Percentiles rank a stretch among this genome's conserved stretches.
These are phyloP conservation scores for Amaranthus cruentus DNA, from an alignment of 148 eudicot genomes.

Conservation along the genomic window DNA sequence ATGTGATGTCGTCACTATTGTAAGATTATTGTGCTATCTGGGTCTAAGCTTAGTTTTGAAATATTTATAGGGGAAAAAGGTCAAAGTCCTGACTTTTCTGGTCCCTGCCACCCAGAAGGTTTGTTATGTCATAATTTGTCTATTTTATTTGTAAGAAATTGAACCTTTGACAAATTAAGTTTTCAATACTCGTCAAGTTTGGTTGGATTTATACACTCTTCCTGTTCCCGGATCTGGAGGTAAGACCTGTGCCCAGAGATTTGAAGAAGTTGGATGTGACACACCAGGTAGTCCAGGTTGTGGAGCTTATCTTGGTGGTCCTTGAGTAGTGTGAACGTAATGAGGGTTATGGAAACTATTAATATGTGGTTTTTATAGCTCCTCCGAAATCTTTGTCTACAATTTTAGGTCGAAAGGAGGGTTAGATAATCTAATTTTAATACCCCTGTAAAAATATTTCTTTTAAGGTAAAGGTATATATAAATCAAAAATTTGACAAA, in stretches of 20 bases:
- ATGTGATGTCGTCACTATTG: neutral
- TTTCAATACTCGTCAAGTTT: conserved; percentile 44
- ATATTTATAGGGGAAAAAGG: conserved; percentile 78
- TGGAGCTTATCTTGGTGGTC: conserved; percentile 98
- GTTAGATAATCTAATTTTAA: no score
- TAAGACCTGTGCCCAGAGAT: conserved; percentile 92
- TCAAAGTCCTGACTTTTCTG: conserved; percentile 90
- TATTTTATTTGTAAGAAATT: neutral
- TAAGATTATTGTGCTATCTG: neutral
- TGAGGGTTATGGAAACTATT: no score
- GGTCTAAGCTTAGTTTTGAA: conserved; percentile 6
- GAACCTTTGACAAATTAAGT: neutral
- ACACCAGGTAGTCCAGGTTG: conserved; percentile 96
- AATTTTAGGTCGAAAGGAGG: no score
- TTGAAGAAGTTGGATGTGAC: conserved; percentile 98
- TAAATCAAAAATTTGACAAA: no score
- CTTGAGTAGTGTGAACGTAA: conserved; percentile 31
- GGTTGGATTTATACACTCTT: conserved; percentile 87
- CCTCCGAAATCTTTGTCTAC: no score
- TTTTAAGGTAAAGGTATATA: no score
- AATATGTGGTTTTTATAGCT: no score
- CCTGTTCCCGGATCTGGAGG: conserved; percentile 98
- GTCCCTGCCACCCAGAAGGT: conserved; percentile 99
- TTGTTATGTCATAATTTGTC: conserved; percentile 7
- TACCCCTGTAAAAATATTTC: no score